Evolutionary conservation across 768 basidiomycete species (phyloP).

Genomic region (Kwoniella bestiolae): DNA sequence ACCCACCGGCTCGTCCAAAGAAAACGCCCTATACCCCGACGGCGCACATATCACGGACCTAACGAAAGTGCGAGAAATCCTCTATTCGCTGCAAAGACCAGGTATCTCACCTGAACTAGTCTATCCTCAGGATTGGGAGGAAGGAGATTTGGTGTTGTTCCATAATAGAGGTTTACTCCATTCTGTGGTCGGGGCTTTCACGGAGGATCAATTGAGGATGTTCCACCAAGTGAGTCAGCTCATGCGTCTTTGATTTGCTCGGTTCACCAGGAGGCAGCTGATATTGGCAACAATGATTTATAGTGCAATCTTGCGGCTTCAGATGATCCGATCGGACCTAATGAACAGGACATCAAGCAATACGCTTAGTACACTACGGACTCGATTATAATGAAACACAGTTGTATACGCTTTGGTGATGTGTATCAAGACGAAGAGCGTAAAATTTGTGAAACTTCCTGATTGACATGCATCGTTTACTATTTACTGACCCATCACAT

Average conservation of each 20-base stretch:
- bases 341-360: constrained; percentile 67
- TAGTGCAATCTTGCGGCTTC: constrained; percentile 82
- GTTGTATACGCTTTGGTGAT: too few relatives aligned
- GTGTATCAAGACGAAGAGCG: too few relatives aligned
- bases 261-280: not conserved
- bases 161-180: constrained; percentile 84
- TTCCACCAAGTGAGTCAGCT: constrained; percentile 71
- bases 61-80: constrained; percentile 69
- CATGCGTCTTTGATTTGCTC: not conserved
- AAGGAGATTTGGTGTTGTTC: constrained; percentile 79
- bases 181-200: constrained; percentile 77
- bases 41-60: constrained; percentile 78
- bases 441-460: too few relatives aligned
- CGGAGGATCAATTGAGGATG: constrained; percentile 65
- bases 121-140: constrained; percentile 85
- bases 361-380: constrained; percentile 62
- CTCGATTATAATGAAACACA: not conserved
- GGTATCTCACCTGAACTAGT: constrained; percentile 87
- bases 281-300: not conserved
- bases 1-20: constrained; percentile 62
- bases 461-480: too few relatives aligned
- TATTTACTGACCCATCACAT: too few relatives aligned
- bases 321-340: constrained; percentile 71
- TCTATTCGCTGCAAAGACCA: constrained; percentile 87
- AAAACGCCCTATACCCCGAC: constrained; percentile 75